Evolutionary conservation across 345 rosid species (phyloP).

Genomic region (Dipteronia sinensis): DNA sequence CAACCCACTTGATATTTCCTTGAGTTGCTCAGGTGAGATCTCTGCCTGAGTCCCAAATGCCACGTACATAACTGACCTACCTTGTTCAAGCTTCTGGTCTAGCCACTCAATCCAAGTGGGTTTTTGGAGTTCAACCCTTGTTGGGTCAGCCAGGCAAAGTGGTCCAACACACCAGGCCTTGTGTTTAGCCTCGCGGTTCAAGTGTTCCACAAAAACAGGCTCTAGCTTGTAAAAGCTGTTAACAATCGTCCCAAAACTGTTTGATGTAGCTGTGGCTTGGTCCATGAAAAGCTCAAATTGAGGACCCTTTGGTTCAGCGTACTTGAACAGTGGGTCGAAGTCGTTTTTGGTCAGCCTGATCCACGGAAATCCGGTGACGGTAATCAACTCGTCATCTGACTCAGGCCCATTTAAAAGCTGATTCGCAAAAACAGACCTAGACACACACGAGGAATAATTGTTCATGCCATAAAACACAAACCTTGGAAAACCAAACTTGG

Average conservation of each 20-base stretch:
- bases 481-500: slow-evolving; percentile 60
- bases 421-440: background rate
- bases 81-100: slow-evolving; percentile 49
- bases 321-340: slow-evolving; percentile 6
- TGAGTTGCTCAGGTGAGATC: slow-evolving; percentile 49
- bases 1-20: slow-evolving; percentile 57
- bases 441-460: slow-evolving; percentile 28
- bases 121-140: slow-evolving; percentile 20
- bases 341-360: slow-evolving; percentile 53
- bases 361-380: slow-evolving; percentile 66
- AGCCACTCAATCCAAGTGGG: slow-evolving; percentile 67
- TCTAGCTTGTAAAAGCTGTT: slow-evolving; percentile 78
- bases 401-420: slow-evolving; percentile 17
- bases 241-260: slow-evolving; percentile 47
- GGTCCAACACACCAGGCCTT: slow-evolving; percentile 64
- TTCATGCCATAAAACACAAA: slow-evolving; percentile 56
- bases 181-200: slow-evolving; percentile 11
- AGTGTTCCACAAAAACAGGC: slow-evolving; percentile 45
- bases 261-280: background rate
- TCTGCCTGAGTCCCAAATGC: slow-evolving; percentile 86
- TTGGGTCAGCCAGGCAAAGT: slow-evolving; percentile 39
- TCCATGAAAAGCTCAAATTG: slow-evolving; percentile 21
- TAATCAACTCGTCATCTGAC: slow-evolving; percentile 47
- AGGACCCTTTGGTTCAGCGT: slow-evolving; percentile 23
- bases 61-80: slow-evolving; percentile 59